Percentiles rank a stretch among this genome's conserved stretches.
These are phyloP conservation scores for Ganoderma lucidum DNA, from an alignment of 1,284 basidiomycete genomes.

Conservation along the genomic window DNA sequence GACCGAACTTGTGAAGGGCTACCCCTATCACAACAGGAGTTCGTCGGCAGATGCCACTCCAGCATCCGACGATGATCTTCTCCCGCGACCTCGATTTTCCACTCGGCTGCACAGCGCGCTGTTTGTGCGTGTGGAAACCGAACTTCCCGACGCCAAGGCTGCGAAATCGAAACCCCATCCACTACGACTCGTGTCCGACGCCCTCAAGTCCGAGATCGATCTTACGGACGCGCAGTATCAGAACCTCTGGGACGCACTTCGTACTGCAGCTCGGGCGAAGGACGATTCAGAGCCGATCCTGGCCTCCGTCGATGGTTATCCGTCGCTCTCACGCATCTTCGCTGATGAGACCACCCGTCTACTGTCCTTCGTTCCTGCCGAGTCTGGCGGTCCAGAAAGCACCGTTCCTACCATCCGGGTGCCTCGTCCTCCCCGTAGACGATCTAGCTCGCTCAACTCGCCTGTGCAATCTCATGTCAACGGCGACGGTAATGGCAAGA, in stretches of 20 bases:
- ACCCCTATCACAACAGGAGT: conserved; percentile 60
- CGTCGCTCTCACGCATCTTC: conserved; percentile 52
- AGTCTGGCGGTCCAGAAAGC: conserved; percentile 15
- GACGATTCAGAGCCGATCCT: conserved; percentile 32
- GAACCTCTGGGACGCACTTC: conserved; percentile 64
- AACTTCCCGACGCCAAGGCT: conserved; percentile 46
- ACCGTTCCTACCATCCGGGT: conserved; percentile 30
- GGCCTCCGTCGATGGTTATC: conserved; percentile 28
- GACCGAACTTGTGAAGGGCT: conserved; percentile 70
- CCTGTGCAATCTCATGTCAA: conserved; percentile 26
- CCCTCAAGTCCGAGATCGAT: conserved; percentile 55
- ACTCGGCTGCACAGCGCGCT: conserved; percentile 69
- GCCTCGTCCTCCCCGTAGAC: conserved; percentile 31
- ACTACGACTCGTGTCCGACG: conserved; percentile 64
- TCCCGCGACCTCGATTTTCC: conserved; percentile 68
- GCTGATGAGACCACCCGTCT: conserved; percentile 73
- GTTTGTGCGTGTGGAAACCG: conserved; percentile 67
- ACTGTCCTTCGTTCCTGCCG: conserved; percentile 54
- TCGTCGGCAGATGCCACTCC: conserved; percentile 37
- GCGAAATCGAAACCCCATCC: conserved; percentile 58
- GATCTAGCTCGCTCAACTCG: conserved; percentile 39
- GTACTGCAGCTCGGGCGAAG: conserved; percentile 45
- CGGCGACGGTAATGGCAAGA: conserved; percentile 33
- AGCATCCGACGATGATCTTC: conserved; percentile 49
- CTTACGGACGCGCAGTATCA: conserved; percentile 47